phyloP scores from a whole-genome alignment of 2,329 filamentous ascomycete species.

The Phialocephala sp. region DNA sequence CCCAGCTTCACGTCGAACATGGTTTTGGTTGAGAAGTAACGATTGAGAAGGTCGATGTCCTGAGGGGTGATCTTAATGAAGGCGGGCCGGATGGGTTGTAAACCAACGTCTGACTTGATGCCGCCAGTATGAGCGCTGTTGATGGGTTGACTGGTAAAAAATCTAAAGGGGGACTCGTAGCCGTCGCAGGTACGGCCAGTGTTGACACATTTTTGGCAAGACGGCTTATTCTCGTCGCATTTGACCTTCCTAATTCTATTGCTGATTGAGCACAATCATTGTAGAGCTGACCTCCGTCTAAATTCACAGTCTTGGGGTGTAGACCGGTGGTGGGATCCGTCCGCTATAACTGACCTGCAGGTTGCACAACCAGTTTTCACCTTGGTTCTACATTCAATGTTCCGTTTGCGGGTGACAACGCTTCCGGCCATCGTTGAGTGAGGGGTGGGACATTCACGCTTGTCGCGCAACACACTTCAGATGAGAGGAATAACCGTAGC shows the following conservation, averaged over 20 bases:
- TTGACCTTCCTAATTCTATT: conserved; percentile 53
- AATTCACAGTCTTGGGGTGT: conserved; percentile 28
- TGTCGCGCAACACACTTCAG: conserved; percentile 30
- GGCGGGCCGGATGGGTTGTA: conserved; percentile 32
- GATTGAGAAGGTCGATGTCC: conserved; percentile 46
- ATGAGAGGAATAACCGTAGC: conserved; percentile 34
- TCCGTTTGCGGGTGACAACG: conserved; percentile 39
- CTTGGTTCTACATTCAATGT: conserved; percentile 42
- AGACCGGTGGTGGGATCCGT: conserved; percentile 26
- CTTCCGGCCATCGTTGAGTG: conserved; percentile 37
- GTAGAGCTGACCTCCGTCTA: conserved; percentile 25
- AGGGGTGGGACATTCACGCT: conserved; percentile 12
- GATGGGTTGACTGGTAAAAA: conserved; percentile 35
- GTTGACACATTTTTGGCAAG: conserved; percentile 40
- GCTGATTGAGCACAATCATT: conserved; percentile 36
- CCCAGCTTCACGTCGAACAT: conserved; percentile 47
- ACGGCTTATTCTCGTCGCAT: conserved; percentile 38
- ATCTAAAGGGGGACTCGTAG: conserved; percentile 48
- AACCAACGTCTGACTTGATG: conserved; percentile 33
- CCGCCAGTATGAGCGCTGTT: conserved; percentile 29
- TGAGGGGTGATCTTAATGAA: conserved; percentile 36
- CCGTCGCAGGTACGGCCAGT: conserved; percentile 51
- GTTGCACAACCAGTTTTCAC: conserved; percentile 52
- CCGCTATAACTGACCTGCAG: conserved; percentile 47
- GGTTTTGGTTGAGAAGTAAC: conserved; percentile 51